Evolutionary conservation across 1,139 yeast species (phyloP).

Genomic region (Geotrichum citri-aurantii): DNA sequence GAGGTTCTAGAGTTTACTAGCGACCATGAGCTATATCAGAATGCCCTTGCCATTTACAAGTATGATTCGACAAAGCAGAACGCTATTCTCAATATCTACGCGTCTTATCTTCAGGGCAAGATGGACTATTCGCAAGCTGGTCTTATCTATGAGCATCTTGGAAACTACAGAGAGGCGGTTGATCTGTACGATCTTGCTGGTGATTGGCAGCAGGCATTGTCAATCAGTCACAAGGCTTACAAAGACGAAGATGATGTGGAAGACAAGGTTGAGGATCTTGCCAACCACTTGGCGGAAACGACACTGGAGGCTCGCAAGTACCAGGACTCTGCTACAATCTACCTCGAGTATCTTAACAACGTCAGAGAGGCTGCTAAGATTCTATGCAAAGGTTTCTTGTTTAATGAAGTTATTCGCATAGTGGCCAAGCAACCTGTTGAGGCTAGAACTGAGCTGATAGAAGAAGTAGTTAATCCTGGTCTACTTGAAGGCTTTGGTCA

Average conservation of each 20-base stretch:
- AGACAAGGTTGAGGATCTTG: conserved; percentile 40
- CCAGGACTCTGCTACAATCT: conserved; percentile 78
- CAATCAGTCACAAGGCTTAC: conserved; percentile 42
- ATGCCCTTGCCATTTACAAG: conserved; percentile 59
- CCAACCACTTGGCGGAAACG: conserved; percentile 53
- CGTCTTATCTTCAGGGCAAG: conserved; percentile 52
- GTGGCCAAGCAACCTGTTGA: conserved; percentile 38
- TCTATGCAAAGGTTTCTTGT: conserved; percentile 70
- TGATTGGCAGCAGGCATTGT: conserved; percentile 79
- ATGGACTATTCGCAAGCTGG: conserved; percentile 62
- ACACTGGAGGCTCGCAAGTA: conserved; percentile 68
- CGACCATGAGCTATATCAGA: conserved; percentile 65
- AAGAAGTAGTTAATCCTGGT: conserved; percentile 60
- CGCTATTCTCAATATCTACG: conserved; percentile 55
- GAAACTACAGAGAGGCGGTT: conserved; percentile 53
- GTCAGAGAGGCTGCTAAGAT: conserved; percentile 56
- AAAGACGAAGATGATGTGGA: conserved; percentile 32
- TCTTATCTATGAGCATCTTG: conserved; percentile 64
- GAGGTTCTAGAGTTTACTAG: conserved; percentile 69
- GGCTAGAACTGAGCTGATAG: conserved; percentile 40
- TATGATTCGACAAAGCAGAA: conserved; percentile 50
- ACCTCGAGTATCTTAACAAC: conserved; percentile 55
- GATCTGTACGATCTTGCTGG: conserved; percentile 64
- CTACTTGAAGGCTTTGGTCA: conserved; percentile 83
- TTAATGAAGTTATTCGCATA: conserved; percentile 68